Conservation (phyloP, 2,329 filamentous ascomycete genomes). For the Aspergillus pseudoviridinutans region DNA sequence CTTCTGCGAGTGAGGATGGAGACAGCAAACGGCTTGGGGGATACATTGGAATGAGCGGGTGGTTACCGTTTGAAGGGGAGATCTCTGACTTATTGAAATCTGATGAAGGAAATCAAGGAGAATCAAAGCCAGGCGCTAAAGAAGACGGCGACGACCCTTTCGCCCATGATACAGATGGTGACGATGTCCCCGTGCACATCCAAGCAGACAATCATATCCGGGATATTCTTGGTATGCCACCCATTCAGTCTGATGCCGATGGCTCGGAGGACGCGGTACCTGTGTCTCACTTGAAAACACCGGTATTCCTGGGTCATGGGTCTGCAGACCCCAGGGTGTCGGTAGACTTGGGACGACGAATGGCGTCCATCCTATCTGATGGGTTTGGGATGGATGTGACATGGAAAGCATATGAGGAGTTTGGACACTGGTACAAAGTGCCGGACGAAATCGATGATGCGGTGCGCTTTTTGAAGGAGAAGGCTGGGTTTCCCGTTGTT, state of each 20-base stretch:
- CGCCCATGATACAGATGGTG: slow-evolving; percentile 3
- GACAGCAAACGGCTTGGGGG: slow-evolving; percentile 31
- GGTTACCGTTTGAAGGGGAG: slow-evolving; percentile 37
- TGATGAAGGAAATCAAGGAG: slow-evolving; percentile 8
- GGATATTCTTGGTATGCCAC: slow-evolving; percentile 28
- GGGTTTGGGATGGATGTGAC: slow-evolving; percentile 16
- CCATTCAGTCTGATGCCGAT: background rate
- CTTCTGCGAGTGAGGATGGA: background rate
- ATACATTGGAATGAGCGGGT: slow-evolving; percentile 49
- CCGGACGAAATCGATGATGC: slow-evolving; percentile 49
- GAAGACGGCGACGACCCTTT: slow-evolving; percentile 23
- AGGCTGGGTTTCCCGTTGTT: slow-evolving; percentile 6
- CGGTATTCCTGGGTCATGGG: slow-evolving; percentile 8
- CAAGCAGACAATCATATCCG: slow-evolving; percentile 29
- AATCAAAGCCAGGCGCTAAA: background rate
- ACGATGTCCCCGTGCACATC: slow-evolving; percentile 13
- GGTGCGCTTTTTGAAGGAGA: slow-evolving; percentile 27
- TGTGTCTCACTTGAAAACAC: slow-evolving; percentile 4
- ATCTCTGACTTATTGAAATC: slow-evolving; percentile 14
- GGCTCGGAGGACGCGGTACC: background rate
- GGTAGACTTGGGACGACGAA: slow-evolving; percentile 14
- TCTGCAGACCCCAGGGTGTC: slow-evolving; percentile 38
- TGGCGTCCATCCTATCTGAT: slow-evolving; percentile 11
- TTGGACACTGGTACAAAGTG: slow-evolving; percentile 49
- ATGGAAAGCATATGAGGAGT: slow-evolving; percentile 39